Evolutionary conservation across 768 basidiomycete species (phyloP), one percentile per base, ranked within the genome.

Genomic region (Mycena vulgaris): DNA sequence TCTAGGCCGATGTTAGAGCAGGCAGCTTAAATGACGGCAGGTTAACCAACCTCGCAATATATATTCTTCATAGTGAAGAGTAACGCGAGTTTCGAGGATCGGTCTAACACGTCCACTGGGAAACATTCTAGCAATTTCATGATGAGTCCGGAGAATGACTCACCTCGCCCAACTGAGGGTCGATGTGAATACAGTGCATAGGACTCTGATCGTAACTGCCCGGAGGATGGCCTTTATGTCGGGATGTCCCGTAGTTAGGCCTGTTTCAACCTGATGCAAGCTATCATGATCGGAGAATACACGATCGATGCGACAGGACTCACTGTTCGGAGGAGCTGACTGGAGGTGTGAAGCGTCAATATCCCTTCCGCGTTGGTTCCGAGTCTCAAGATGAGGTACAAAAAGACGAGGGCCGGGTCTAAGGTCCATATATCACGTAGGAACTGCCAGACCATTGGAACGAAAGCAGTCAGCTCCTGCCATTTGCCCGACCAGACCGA

Each of bases 211-310:
- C 3, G 33, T 0, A 27, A 71, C 39, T 1, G 70, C 70, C 16
- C 11, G 33, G 3, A 58, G 9, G 39, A 71, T 58, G 2, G 64
- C 65, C 7, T 33, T 39, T 0, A 56, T 23, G 31, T 71, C 65
- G 0, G 55, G 40, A 1, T 17, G 19, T 14, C 64, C 64, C 5
- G 9, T 30, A 0, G 35, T 19, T 6, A 66, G 28, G 5, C 70
- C 70, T 3, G 9, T 33, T 59, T 70, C 69, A 9, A 70, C 63
- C 69, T 70, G 19, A 25, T 8, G 37, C 25, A 5, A n/a, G 30
- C 1, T 27, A 28, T 37, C 27, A 48, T 8, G 10, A 10, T n/a
- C n/a, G 2, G 19, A 19, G 3, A 17, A 47, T 19, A 4, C 3
- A 17, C 4, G 19, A 30, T 13, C 1, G 21, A 28, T 8, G 42